Conservation (phyloP, 306 rosid species). For the Vigna reflexopilosa region DNA sequence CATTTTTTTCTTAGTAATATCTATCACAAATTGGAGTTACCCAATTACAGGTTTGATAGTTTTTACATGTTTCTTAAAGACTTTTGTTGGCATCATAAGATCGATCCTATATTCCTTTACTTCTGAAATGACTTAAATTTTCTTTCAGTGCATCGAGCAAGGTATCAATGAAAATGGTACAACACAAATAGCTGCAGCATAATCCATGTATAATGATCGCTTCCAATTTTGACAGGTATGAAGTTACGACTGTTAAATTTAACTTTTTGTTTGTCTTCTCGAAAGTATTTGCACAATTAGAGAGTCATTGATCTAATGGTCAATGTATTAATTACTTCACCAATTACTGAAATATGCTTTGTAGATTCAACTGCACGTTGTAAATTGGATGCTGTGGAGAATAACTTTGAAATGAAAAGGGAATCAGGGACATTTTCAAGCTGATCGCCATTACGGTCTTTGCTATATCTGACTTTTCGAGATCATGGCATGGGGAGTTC, state of each 20-base stretch:
- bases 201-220: constrained; percentile 11
- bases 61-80: constrained; percentile 17
- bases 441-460: neutral
- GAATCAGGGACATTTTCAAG: neutral
- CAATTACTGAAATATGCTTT: neutral
- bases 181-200: constrained; percentile 41
- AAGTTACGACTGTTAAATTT: constrained; percentile 12
- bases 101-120: constrained; percentile 5
- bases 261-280: constrained; percentile 6
- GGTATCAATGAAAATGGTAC: constrained; percentile 48
- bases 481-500: constrained; percentile 23
- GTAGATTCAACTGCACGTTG: constrained; percentile 27
- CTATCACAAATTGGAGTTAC: neutral
- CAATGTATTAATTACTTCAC: neutral
- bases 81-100: constrained; percentile 11
- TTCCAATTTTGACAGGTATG: constrained; percentile 43
- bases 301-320: constrained; percentile 8
- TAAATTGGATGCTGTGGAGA: constrained; percentile 26
- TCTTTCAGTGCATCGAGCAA: constrained; percentile 60
- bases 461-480: neutral
- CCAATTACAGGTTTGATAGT: neutral
- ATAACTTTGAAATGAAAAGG: constrained; percentile 37
- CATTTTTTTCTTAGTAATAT: neutral
- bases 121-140: constrained; percentile 5
- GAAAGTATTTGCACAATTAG: neutral